Evolutionary conservation across 257 asterid genomes (phyloP).

Genomic region (Oldenlandia corymbosa): DNA sequence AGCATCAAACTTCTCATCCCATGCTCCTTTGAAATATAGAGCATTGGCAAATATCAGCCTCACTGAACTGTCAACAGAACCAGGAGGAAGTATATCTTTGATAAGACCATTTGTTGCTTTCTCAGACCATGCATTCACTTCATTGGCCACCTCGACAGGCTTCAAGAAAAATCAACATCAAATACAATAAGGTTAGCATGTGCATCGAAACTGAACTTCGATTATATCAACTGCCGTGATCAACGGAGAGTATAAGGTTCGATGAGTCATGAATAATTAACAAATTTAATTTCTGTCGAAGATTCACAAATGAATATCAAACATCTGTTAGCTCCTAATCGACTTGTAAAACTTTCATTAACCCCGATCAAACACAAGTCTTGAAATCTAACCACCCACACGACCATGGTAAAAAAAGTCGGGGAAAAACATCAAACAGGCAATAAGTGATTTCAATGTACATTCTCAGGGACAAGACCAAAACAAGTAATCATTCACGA

Average conservation of each 20-base stretch:
- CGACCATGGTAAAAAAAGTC: background rate
- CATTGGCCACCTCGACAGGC: slow-evolving; percentile 23
- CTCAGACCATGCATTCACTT: slow-evolving; percentile 38
- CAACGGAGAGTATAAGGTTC: background rate
- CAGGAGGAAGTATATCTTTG: slow-evolving; percentile 33
- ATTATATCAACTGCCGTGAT: background rate
- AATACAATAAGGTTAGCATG: background rate
- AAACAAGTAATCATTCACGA: background rate
- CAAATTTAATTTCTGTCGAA: background rate
- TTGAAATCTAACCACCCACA: background rate
- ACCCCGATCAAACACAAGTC: background rate
- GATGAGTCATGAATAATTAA: background rate
- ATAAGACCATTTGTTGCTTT: slow-evolving; percentile 31
- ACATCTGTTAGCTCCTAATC: background rate
- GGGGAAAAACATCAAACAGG: background rate
- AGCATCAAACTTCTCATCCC: slow-evolving; percentile 29
- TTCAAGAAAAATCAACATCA: slow-evolving; percentile 8
- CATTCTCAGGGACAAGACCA: too few relatives aligned
- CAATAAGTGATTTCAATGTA: background rate
- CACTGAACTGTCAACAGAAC: slow-evolving; percentile 18
- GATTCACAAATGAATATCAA: background rate
- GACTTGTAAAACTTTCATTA: background rate
- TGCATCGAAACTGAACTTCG: background rate
- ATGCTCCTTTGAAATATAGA: slow-evolving; percentile 32
- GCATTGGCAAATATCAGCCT: slow-evolving; percentile 34